phyloP scores from a whole-genome alignment of 2,329 filamentous ascomycete species.

The Pseudophaeomoniella oleicola region DNA sequence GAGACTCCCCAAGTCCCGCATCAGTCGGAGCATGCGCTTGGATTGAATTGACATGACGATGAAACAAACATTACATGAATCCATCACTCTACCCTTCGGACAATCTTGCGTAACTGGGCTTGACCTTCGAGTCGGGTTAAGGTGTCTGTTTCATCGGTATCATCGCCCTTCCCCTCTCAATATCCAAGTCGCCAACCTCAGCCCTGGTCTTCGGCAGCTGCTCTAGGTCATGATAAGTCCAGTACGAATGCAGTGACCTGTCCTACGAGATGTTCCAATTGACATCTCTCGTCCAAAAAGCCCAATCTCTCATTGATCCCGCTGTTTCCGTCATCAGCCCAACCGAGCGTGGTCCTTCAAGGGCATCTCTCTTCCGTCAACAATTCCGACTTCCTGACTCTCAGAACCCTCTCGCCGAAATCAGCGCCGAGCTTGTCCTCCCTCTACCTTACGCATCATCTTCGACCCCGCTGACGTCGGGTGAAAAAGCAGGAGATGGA shows the following conservation, averaged over 20 bases:
- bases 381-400: conserved; percentile 91
- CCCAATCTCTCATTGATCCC: conserved; percentile 87
- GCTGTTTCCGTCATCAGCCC: conserved; percentile 62
- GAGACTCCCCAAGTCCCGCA: too few species aligned
- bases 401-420: conserved; percentile 89
- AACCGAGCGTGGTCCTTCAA: conserved; percentile 67
- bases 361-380: conserved; percentile 81
- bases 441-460: conserved; percentile 48
- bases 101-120: too few species aligned
- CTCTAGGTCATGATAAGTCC: not conserved
- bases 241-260: conserved; percentile 5
- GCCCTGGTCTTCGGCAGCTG: not conserved
- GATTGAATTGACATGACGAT: too few species aligned
- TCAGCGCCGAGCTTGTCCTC: conserved; percentile 88
- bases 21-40: too few species aligned
- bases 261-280: conserved; percentile 41
- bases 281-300: conserved; percentile 82
- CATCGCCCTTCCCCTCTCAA: too few species aligned
- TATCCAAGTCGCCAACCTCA: too few species aligned
- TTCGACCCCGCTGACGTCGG: conserved; percentile 34
- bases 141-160: too few species aligned
- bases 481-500: conserved; percentile 41
- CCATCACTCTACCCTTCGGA: too few species aligned
- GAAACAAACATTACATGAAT: too few species aligned
- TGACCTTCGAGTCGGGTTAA: too few species aligned